Evolutionary conservation across 345 rosid genomes (phyloP).

Genomic region (Eucalyptus marginata): DNA sequence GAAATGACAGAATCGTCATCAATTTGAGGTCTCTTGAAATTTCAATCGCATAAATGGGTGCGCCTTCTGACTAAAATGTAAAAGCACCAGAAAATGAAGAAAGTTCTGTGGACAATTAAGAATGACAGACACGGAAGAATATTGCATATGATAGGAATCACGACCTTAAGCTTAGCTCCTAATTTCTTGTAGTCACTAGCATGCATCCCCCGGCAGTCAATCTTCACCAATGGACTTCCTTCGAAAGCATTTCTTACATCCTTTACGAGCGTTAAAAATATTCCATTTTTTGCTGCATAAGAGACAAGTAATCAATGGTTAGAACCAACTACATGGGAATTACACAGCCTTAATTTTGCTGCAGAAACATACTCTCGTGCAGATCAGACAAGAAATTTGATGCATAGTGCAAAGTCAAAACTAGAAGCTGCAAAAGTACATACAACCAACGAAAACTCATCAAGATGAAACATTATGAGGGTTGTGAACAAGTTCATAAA

Average conservation of each 20-base stretch:
- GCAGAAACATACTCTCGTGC: background rate
- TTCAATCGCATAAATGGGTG: background rate
- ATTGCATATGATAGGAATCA: background rate
- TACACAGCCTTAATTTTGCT: background rate
- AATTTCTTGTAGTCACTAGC: conserved; percentile 85
- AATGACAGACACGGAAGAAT: background rate
- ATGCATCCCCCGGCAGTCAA: conserved; percentile 73
- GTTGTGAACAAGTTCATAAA: background rate
- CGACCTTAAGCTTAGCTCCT: conserved; percentile 72
- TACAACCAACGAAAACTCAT: background rate
- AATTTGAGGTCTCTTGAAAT: background rate
- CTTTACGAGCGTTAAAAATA: conserved; percentile 53
- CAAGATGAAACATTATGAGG: background rate
- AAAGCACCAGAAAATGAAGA: background rate
- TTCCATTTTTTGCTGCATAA: conserved; percentile 75
- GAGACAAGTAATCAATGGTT: background rate
- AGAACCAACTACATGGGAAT: background rate
- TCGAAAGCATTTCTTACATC: conserved; percentile 89
- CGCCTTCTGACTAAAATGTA: background rate
- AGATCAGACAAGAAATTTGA: background rate
- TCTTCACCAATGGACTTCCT: conserved; percentile 71
- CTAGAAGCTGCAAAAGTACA: background rate
- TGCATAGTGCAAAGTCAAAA: background rate
- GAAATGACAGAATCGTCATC: background rate
- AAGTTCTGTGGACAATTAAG: background rate